A percentile compares a stretch with the other conserved stretches of the same genome.
phyloP scores from a whole-genome alignment of 106 monocot species.

The Gastrodia elata region DNA sequence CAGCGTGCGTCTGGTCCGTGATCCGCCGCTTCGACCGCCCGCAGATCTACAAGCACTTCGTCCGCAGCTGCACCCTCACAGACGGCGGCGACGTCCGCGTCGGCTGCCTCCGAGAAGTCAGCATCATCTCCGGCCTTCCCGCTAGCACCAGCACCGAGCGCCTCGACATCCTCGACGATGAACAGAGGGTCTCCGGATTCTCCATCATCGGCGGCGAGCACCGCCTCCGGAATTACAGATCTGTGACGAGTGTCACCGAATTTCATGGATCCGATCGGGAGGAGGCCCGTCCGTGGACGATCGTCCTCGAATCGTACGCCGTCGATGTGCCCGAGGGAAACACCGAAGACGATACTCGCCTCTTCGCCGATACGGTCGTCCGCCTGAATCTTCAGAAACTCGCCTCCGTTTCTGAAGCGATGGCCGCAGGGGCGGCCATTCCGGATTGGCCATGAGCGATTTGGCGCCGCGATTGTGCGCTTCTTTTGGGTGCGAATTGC shows the following conservation, averaged over 20 bases:
- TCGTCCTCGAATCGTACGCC: constrained; percentile 70
- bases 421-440: neutral
- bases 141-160: constrained; percentile 80
- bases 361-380: constrained; percentile 70
- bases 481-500: no score
- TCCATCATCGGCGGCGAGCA: constrained; percentile 84
- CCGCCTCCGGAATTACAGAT: constrained; percentile 65
- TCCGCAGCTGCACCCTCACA: constrained; percentile 48
- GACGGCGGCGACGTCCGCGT: constrained; percentile 27
- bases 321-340: constrained; percentile 77
- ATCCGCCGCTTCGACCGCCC: constrained; percentile 72
- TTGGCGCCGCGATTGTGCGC: no score
- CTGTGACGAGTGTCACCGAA: constrained; percentile 53
- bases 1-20: constrained; percentile 54
- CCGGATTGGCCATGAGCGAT: no score
- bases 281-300: constrained; percentile 24
- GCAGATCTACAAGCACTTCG: constrained; percentile 81
- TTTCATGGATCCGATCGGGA: constrained; percentile 13
- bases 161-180: constrained; percentile 65
- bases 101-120: constrained; percentile 72
- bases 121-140: constrained; percentile 82
- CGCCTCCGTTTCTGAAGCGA: constrained; percentile 31
- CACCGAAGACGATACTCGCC: constrained; percentile 59
- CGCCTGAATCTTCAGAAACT: constrained; percentile 71
- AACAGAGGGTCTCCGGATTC: constrained; percentile 40